Evolutionary conservation across 768 basidiomycete species (phyloP).

Genomic region (Mrakia gelida): DNA sequence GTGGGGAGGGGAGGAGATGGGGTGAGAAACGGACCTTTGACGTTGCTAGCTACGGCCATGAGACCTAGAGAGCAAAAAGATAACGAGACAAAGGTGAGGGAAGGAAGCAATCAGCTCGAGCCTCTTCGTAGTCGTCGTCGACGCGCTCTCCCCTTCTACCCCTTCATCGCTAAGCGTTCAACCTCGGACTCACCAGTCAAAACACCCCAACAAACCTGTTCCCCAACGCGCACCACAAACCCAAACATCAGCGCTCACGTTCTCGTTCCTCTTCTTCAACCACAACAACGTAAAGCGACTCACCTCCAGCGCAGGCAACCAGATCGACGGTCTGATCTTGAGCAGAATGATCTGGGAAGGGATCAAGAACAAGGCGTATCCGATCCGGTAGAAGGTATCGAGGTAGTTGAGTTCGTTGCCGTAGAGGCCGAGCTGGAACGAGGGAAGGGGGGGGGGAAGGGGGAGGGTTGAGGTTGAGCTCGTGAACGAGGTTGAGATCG

Average conservation of each 20-base stretch:
- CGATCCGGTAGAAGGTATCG: constrained; percentile 23
- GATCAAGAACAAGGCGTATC: constrained; percentile 34
- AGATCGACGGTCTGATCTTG: constrained; percentile 35
- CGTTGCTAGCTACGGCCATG: constrained; percentile 23
- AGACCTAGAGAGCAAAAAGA: neutral
- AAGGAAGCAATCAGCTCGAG: neutral
- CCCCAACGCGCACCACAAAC: too few relatives aligned
- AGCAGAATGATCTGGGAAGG: constrained; percentile 39
- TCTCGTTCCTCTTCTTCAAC: too few relatives aligned
- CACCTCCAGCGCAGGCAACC: constrained; percentile 35
- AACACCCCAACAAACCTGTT: constrained; percentile 21
- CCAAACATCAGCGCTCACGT: too few relatives aligned
- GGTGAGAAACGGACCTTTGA: neutral
- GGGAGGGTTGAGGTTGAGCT: neutral
- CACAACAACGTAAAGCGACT: too few relatives aligned
- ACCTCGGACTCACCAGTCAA: neutral
- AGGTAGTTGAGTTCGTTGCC: constrained; percentile 35
- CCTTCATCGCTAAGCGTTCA: too few relatives aligned
- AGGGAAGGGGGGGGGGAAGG: neutral
- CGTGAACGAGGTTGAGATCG: neutral
- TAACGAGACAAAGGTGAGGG: neutral
- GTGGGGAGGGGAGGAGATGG: neutral
- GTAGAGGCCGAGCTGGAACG: constrained; percentile 31
- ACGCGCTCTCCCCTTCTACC: too few relatives aligned
- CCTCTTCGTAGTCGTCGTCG: too few relatives aligned